phyloP scores from a whole-genome alignment of 306 rosid genomes.

The Sophora flavescens region DNA sequence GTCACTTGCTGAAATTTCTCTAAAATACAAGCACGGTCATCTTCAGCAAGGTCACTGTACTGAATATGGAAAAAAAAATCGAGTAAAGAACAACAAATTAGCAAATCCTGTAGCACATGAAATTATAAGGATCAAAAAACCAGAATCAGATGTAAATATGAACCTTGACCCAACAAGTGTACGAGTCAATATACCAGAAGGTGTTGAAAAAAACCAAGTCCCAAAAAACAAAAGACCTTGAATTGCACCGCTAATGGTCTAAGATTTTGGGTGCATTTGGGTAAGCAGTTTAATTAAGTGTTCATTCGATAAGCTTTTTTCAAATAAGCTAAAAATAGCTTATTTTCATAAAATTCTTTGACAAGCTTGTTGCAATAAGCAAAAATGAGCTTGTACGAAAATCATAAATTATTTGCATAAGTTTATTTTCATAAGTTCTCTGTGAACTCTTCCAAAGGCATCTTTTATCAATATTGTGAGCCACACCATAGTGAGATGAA shows the following conservation, averaged over 20 bases:
- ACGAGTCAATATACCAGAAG: neutral
- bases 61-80: constrained; percentile 47
- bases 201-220: too few relatives aligned
- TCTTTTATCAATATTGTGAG: neutral
- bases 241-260: neutral
- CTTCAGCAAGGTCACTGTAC: constrained; percentile 94
- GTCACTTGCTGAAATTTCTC: constrained; percentile 73
- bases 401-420: too few relatives aligned
- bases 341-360: too few relatives aligned
- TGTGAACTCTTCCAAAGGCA: too few relatives aligned
- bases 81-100: constrained; percentile 25
- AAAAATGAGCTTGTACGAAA: too few relatives aligned
- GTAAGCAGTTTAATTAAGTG: too few relatives aligned
- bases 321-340: too few relatives aligned
- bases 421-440: too few relatives aligned
- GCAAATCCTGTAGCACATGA: constrained; percentile 1
- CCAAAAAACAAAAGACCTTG: neutral
- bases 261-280: neutral
- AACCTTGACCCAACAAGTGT: neutral
- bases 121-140: neutral
- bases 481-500: neutral
- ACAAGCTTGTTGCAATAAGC: too few relatives aligned
- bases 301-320: too few relatives aligned
- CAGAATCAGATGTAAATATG: neutral
- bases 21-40: constrained; percentile 66